phyloP scores from a whole-genome alignment of 305 asterid genomes.

The Fraxinus velutina region DNA sequence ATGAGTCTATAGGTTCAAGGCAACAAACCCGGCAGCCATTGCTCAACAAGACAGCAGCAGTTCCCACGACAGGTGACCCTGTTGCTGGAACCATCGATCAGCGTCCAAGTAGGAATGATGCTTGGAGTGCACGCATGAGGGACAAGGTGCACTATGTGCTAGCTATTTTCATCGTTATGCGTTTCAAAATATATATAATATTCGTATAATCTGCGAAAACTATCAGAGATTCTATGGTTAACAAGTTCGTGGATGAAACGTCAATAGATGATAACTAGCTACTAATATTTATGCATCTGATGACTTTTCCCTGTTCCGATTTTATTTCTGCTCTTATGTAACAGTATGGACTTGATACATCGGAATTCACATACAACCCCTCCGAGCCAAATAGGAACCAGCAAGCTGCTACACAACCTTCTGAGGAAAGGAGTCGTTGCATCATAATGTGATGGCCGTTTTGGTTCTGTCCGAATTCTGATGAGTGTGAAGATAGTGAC shows the following conservation, averaged over 20 bases:
- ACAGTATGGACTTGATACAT: constrained; percentile 91
- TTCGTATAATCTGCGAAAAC: not conserved
- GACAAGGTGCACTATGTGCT: constrained; percentile 61
- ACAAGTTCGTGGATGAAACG: not conserved
- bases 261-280: not conserved
- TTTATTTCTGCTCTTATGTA: constrained; percentile 5
- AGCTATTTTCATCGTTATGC: not conserved
- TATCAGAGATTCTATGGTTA: not conserved
- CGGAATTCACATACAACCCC: constrained; percentile 94
- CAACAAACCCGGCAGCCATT: constrained; percentile 83
- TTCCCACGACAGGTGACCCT: constrained; percentile 67
- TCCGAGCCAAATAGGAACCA: constrained; percentile 71
- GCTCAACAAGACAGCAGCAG: constrained; percentile 55
- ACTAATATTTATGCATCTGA: not conserved
- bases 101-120: constrained; percentile 89
- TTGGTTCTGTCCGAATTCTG: constrained; percentile 23
- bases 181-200: not conserved
- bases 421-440: constrained; percentile 76
- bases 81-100: constrained; percentile 65
- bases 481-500: constrained; percentile 30
- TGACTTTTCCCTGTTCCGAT: not conserved
- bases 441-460: constrained; percentile 59
- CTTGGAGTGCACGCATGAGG: constrained; percentile 99
- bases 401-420: constrained; percentile 55
- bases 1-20: constrained; percentile 78